Evolutionary conservation across 2,329 filamentous ascomycete genomes (phyloP).

Genomic region (Dryadomyces quercivorus): DNA sequence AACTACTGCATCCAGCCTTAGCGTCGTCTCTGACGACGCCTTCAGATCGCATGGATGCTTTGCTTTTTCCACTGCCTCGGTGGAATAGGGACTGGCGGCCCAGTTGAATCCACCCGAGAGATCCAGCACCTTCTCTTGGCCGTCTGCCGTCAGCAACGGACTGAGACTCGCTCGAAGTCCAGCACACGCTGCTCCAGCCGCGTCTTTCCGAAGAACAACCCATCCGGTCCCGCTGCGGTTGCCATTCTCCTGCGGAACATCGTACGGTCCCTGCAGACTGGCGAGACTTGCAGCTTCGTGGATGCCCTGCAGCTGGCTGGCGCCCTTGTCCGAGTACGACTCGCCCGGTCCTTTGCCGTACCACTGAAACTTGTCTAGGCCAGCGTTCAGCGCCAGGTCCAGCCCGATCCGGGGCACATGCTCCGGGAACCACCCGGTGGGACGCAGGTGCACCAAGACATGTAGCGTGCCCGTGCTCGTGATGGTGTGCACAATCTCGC

Average conservation of each 20-base stretch:
- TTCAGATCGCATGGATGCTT: constrained; percentile 52
- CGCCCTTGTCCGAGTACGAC: constrained; percentile 50
- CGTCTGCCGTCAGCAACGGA: background rate
- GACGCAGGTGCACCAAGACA: constrained; percentile 30
- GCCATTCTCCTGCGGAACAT: constrained; percentile 56
- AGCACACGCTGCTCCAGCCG: background rate
- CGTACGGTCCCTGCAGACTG: constrained; percentile 45
- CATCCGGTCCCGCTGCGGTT: constrained; percentile 51
- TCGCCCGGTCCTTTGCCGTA: constrained; percentile 52
- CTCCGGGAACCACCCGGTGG: constrained; percentile 35
- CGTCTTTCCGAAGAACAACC: constrained; percentile 21
- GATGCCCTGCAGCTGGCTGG: constrained; percentile 38
- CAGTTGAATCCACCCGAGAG: constrained; percentile 33
- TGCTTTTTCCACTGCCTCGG: constrained; percentile 40
- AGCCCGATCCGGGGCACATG: constrained; percentile 52
- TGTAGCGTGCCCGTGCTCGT: constrained; percentile 28
- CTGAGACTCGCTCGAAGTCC: background rate
- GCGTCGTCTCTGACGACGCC: constrained; percentile 26
- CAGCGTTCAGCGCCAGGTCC: constrained; percentile 35
- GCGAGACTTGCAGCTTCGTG: constrained; percentile 28
- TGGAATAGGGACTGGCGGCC: constrained; percentile 40
- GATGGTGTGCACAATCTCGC: constrained; percentile 23
- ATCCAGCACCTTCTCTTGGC: background rate
- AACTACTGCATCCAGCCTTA: constrained; percentile 32
- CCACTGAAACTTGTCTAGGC: constrained; percentile 40